Percentiles rank a stretch among this genome's conserved stretches.
Conservation (phyloP, 2,329 filamentous ascomycete species). For the Talaromyces sp. region DNA sequence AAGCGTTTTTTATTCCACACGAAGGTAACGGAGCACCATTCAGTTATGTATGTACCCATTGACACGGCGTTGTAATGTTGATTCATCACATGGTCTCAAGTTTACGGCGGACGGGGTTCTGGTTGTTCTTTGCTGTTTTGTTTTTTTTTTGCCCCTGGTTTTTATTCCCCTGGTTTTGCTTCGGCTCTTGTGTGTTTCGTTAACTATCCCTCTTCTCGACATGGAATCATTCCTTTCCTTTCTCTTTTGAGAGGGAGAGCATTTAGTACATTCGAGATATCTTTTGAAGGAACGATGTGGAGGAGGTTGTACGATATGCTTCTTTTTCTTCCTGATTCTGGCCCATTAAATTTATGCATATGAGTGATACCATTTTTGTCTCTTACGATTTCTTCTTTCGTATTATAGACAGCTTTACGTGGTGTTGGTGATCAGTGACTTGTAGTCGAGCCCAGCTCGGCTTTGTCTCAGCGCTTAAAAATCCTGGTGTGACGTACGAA, state of each 20-base stretch:
- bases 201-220: neutral
- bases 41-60: conserved; percentile 5
- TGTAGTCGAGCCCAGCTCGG: too few relatives aligned
- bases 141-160: neutral
- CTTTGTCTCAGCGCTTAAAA: too few relatives aligned
- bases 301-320: conserved; percentile 7
- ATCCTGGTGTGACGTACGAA: too few relatives aligned
- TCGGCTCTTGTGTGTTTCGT: neutral
- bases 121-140: too few relatives aligned
- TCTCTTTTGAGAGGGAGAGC: too few relatives aligned
- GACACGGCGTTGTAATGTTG: conserved; percentile 7
- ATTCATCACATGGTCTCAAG: neutral
- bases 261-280: neutral
- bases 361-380: neutral
- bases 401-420: too few relatives aligned
- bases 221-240: too few relatives aligned
- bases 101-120: neutral
- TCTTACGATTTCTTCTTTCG: neutral
- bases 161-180: neutral
- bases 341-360: neutral
- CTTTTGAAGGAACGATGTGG: neutral
- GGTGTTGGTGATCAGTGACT: too few relatives aligned
- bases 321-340: neutral
- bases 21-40: neutral
- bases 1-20: conserved; percentile 2